phyloP scores from a whole-genome alignment of 768 basidiomycete species.

The Tubosaeta sp. region DNA sequence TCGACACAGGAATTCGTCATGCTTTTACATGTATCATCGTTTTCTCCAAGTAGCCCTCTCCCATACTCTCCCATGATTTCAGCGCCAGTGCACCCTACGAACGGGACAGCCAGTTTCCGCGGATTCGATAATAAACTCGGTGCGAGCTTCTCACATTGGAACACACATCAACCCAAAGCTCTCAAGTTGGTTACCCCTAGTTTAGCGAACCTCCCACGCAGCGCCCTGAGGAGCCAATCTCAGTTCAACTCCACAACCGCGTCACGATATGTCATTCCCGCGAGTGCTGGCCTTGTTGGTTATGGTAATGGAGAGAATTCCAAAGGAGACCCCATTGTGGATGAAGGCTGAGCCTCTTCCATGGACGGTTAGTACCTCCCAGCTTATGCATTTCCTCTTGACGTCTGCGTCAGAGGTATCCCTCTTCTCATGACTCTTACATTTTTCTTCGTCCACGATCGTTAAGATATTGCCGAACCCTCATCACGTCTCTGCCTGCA shows the following conservation, averaged over 20 bases:
- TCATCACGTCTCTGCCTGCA: slow-evolving; percentile 11
- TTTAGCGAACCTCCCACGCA: slow-evolving; percentile 42
- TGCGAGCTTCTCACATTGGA: slow-evolving; percentile 55
- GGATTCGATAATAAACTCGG: slow-evolving; percentile 45
- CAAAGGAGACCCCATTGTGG: slow-evolving; percentile 15
- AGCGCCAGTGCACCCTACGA: slow-evolving; percentile 22
- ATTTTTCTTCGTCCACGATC: slow-evolving; percentile 7
- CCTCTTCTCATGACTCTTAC: neutral
- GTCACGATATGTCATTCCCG: slow-evolving; percentile 13
- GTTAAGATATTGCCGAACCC: slow-evolving; percentile 13
- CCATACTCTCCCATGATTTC: slow-evolving; percentile 57
- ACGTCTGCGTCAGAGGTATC: neutral
- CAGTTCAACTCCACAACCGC: slow-evolving; percentile 40
- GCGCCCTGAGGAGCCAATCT: slow-evolving; percentile 48
- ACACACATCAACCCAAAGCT: slow-evolving; percentile 44
- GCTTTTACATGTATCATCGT: slow-evolving; percentile 79
- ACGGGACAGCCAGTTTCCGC: slow-evolving; percentile 16
- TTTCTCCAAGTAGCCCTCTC: slow-evolving; percentile 55
- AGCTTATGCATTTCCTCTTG: neutral
- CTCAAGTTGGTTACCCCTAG: slow-evolving; percentile 35
- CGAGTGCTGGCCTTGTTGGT: slow-evolving; percentile 1
- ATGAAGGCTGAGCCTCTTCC: slow-evolving; percentile 31
- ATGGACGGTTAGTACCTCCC: slow-evolving; percentile 11
- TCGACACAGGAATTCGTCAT: slow-evolving; percentile 86
- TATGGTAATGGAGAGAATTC: slow-evolving; percentile 14